A percentile compares a stretch with the other conserved stretches of the same genome.
These are phyloP conservation scores for Yamadazyma sp. DNA, from an alignment of 805 yeast species.

Conservation along the genomic window DNA sequence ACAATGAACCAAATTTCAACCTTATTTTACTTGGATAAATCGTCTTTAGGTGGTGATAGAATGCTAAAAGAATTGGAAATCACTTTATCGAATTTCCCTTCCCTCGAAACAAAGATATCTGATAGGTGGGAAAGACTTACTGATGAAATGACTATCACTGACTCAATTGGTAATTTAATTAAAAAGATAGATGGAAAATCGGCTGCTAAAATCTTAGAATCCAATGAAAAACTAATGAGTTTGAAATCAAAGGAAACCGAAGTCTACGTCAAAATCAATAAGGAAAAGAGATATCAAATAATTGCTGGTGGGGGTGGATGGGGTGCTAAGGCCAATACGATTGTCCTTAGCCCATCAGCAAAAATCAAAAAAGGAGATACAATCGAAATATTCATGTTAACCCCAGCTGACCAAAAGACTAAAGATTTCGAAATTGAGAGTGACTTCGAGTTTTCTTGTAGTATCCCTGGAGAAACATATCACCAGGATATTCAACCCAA, in stretches of 20 bases:
- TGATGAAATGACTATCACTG: conserved; percentile 41
- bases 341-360: conserved; percentile 64
- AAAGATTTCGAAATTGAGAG: conserved; percentile 4
- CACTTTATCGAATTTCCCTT: background rate
- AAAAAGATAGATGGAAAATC: conserved; percentile 52
- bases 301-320: conserved; percentile 77
- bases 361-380: conserved; percentile 41
- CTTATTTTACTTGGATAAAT: conserved; percentile 28
- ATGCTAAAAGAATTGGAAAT: conserved; percentile 3
- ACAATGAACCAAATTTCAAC: conserved; percentile 33
- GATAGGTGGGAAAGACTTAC: conserved; percentile 37
- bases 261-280: conserved; percentile 32
- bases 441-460: conserved; percentile 25
- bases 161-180: conserved; percentile 55
- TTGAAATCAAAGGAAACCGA: conserved; percentile 42
- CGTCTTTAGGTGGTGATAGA: conserved; percentile 2
- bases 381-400: conserved; percentile 45
- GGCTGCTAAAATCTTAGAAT: conserved; percentile 56
- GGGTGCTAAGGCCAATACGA: conserved; percentile 65
- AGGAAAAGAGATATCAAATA: conserved; percentile 41
- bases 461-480: conserved; percentile 26
- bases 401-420: conserved; percentile 19
- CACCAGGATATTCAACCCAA: conserved; percentile 1
- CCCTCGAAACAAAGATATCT: background rate
- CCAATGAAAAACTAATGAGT: conserved; percentile 36